Percentiles rank a stretch among this genome's conserved stretches.
These are phyloP conservation scores for Neopestalotiopsis rosae DNA, from an alignment of 2,329 filamentous ascomycete genomes.

Conservation along the genomic window DNA sequence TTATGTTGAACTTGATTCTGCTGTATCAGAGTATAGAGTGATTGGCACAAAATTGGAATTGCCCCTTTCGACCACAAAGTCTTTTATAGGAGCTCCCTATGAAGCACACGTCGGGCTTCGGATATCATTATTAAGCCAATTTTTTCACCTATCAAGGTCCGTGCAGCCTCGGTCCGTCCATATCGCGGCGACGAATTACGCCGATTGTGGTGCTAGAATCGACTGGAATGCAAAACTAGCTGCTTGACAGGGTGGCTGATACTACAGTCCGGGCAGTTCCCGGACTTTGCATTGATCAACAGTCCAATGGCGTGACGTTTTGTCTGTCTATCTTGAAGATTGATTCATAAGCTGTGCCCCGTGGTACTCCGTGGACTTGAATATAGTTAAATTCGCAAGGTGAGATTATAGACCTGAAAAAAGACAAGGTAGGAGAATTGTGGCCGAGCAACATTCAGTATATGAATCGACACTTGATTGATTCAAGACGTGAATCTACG, in stretches of 20 bases:
- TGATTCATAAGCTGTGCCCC: too few species aligned
- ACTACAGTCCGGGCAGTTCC: too few species aligned
- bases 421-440: too few species aligned
- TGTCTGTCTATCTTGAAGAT: too few species aligned
- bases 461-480: too few species aligned
- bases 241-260: background rate
- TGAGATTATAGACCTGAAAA: too few species aligned
- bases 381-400: too few species aligned
- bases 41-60: background rate
- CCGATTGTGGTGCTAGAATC: background rate
- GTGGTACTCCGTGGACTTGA: too few species aligned
- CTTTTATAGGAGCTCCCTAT: background rate
- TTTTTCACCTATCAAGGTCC: background rate
- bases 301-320: too few species aligned
- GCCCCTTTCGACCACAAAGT: background rate
- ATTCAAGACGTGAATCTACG: too few species aligned
- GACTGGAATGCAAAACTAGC: background rate
- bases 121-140: background rate
- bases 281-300: too few species aligned
- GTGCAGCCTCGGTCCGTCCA: background rate
- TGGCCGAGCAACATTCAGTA: too few species aligned
- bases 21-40: background rate
- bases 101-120: background rate
- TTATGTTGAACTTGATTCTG: background rate
- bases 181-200: background rate